Base-by-base conservation (phyloP, 805 yeast species). In the Metschnikowia bowlesiae region DNA sequence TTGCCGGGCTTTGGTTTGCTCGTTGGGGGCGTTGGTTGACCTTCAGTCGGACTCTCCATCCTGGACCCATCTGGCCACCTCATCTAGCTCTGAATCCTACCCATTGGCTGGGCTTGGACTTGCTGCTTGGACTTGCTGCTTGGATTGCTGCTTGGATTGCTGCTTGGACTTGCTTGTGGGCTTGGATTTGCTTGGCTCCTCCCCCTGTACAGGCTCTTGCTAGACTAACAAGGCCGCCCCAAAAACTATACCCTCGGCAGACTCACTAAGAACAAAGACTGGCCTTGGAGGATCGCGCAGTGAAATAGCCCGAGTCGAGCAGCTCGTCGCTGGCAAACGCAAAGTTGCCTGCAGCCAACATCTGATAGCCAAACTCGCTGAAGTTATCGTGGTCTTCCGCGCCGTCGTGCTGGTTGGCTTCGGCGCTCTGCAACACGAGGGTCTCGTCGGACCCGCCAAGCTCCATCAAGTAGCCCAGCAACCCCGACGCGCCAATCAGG, bases 361-460 rank as follows among this genome's bases (percentile, higher is more conserved):
- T 39, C 26, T 52, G 55, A 39, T 52, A 52, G 11, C 46, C 44
- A 31, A 52, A 52, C 44, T 52, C 55, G 18, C 31, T 47, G 29
- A 52, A 49, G 39, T 44, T 30, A 14, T 43, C 46, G 29, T 37
- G 26, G 11, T 16, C 34, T 39, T 11, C 39, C 31, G 22, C 8
- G 9, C 13, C 10, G 13, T 39, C 33, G 13, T 22, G 26, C 10
- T 10, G 41, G 5, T 11, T 18, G 1, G 33, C 11, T 13, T 31
- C 31, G 11, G 37, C 38, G 33, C 31, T 33, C 30, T 42, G 45
- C 31, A 42, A 42, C 16, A 44, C 46, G 14, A 44, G 39, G 0
- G 46, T 44, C 34, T 44, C 46, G 8, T 44, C 46, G 3, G 46
- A 44, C 14, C 46, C 40, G 4, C 34, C 46, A 16, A 35, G 46